phyloP scores from a whole-genome alignment of 2,329 filamentous ascomycete species.

The Trichoderma breve region DNA sequence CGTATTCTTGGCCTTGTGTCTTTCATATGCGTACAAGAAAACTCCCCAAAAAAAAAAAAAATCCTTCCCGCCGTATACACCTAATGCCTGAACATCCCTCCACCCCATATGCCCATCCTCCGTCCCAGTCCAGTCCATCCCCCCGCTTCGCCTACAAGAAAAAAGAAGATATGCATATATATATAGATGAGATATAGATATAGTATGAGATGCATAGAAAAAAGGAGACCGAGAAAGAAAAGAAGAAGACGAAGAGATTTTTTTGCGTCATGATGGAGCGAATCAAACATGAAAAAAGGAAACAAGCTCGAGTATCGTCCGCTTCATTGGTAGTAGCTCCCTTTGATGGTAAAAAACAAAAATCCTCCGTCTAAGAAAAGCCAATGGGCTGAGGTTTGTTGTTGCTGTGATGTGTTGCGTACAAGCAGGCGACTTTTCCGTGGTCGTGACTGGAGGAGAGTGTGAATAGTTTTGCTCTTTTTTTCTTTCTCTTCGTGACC shows the following conservation, averaged over 20 bases:
- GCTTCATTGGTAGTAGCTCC: neutral
- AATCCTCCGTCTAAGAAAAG: constrained; percentile 12
- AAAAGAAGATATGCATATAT: neutral
- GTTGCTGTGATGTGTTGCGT: neutral
- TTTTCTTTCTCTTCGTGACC: neutral
- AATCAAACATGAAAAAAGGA: neutral
- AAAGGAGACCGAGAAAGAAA: neutral
- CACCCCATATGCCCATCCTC: neutral
- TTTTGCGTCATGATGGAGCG: neutral
- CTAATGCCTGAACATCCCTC: neutral
- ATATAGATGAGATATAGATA: neutral
- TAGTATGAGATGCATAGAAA: neutral
- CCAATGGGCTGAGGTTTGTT: neutral
- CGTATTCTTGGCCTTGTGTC: constrained; percentile 6
- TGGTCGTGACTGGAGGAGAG: neutral
- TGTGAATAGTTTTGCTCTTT: neutral
- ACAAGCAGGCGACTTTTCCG: neutral
- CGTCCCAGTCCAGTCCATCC: neutral
- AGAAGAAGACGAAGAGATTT: neutral
- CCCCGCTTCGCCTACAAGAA: neutral
- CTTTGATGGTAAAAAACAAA: neutral
- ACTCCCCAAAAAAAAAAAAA: neutral
- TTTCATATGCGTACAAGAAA: constrained; percentile 9
- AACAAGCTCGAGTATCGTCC: neutral
- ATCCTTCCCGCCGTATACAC: constrained; percentile 12